Evolutionary conservation across 2,329 filamentous ascomycete species (phyloP), one percentile per base, ranked within the genome.

Genomic region (Alternaria atra): DNA sequence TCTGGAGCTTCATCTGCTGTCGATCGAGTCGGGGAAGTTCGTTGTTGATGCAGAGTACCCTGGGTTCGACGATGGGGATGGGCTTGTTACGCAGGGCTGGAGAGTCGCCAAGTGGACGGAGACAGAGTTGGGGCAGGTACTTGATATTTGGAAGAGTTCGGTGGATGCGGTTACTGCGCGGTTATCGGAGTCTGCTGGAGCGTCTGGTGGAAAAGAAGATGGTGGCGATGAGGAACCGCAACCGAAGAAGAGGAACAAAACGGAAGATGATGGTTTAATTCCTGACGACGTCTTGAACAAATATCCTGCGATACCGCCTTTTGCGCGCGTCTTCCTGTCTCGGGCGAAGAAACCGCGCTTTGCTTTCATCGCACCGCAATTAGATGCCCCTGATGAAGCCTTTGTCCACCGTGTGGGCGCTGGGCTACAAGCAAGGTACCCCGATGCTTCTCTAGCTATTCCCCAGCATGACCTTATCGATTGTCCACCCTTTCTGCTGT

Each of bases 181-280:
- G 27, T 9, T 53, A 46, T 40, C 52, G 20, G 29, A 13, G 13
- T 8, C 5, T 37, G 32, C 10, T 25, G 32, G 29, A 20, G 44
- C 4, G 25, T 27, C 32, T 39, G 5, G 27, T 29, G 27, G 27
- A 47, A 30, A 30, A 17, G 44, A 47, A 20, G 27, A 20, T 7
- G 29, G 32, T 34, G 44, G 32, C 15, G 35, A 52, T 12, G 35
- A 17, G n/a, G 37, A 3, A 17, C 35, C 20, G 1, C 40, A n/a
- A 0, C 40, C 20, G 12, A 30, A 47, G 43, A 30, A 17, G 3
- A 32, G 43, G 5, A 20, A 29, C n/a, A n/a, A n/a, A 17, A 47
- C 2, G 3, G 3, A 34, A 5, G 17, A 47, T 10, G 4, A 12
- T 13, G 0, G 0, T 1, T 2, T 47, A 5, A 23, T 47, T 1